These are phyloP conservation scores for Dactylellina haptotyla DNA, from an alignment of 2,329 filamentous ascomycete species.

Conservation along the genomic window DNA sequence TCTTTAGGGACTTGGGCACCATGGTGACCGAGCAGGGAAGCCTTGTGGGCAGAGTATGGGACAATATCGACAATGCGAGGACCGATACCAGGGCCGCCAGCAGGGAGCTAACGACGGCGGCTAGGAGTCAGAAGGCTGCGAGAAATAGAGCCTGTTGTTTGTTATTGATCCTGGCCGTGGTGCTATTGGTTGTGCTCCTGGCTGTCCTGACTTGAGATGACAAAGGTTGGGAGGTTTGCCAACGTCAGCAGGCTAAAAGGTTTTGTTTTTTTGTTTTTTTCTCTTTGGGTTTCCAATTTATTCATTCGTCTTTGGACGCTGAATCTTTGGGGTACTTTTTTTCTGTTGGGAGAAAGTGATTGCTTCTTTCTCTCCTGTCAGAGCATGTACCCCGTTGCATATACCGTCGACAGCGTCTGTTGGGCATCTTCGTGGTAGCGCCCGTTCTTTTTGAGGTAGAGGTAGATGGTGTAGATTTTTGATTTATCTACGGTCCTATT, in stretches of 20 bases:
- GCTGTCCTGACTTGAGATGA: conserved; percentile 68
- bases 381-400: too few species aligned
- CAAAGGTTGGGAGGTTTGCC: background rate
- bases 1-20: conserved; percentile 97
- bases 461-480: background rate
- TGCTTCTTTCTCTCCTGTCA: too few species aligned
- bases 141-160: conserved; percentile 94
- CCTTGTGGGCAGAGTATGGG: conserved; percentile 83
- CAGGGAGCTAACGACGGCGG: conserved; percentile 83
- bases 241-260: too few species aligned
- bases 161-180: conserved; percentile 85
- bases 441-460: background rate
- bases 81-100: conserved; percentile 87
- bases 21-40: conserved; percentile 95
- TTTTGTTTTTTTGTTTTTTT: conserved; percentile 2
- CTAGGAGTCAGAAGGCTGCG: conserved; percentile 92
- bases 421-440: background rate
- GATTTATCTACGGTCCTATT: background rate
- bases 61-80: conserved; percentile 85
- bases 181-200: conserved; percentile 87
- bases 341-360: too few species aligned
- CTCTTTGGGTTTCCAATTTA: too few species aligned
- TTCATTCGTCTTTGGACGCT: too few species aligned
- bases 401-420: too few species aligned
- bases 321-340: too few species aligned